Conservation (phyloP, 768 basidiomycete genomes). For the Mycena metata region DNA sequence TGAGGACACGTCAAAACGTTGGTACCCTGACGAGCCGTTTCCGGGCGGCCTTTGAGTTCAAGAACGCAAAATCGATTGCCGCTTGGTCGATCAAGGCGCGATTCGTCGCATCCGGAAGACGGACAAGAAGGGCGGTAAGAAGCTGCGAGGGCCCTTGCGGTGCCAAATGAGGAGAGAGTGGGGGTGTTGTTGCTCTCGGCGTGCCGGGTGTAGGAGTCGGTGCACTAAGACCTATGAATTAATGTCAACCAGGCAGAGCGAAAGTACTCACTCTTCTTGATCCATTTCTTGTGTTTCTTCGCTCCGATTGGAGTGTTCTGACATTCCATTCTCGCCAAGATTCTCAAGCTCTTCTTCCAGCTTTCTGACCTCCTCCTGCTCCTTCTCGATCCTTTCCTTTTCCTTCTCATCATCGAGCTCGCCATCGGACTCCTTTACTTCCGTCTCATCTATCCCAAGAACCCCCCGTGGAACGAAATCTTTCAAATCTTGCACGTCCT, state of each 20-base stretch:
- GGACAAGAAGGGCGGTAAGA: constrained; percentile 89
- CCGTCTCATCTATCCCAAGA: constrained; percentile 77
- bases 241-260: not conserved
- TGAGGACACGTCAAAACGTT: not conserved
- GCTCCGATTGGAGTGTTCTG: constrained; percentile 48
- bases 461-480: constrained; percentile 93
- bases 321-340: constrained; percentile 57
- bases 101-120: constrained; percentile 95
- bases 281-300: constrained; percentile 43
- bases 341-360: constrained; percentile 85
- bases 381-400: constrained; percentile 67
- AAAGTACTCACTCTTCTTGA: constrained; percentile 54
- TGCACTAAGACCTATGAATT: constrained; percentile 49
- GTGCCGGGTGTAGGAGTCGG: constrained; percentile 79
- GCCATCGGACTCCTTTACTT: constrained; percentile 50
- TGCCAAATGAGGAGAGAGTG: constrained; percentile 77
- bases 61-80: constrained; percentile 94
- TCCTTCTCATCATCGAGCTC: constrained; percentile 64
- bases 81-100: constrained; percentile 91
- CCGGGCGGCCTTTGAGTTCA: constrained; percentile 96
- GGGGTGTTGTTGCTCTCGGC: constrained; percentile 71
- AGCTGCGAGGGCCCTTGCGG: constrained; percentile 95
- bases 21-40: constrained; percentile 89
- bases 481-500: constrained; percentile 91
- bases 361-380: constrained; percentile 79